A percentile compares a stretch with the other conserved stretches of the same genome.
These are phyloP conservation scores for Blattamonas nauphoetae DNA, from an alignment of 78 protist species.

Conservation along the genomic window DNA sequence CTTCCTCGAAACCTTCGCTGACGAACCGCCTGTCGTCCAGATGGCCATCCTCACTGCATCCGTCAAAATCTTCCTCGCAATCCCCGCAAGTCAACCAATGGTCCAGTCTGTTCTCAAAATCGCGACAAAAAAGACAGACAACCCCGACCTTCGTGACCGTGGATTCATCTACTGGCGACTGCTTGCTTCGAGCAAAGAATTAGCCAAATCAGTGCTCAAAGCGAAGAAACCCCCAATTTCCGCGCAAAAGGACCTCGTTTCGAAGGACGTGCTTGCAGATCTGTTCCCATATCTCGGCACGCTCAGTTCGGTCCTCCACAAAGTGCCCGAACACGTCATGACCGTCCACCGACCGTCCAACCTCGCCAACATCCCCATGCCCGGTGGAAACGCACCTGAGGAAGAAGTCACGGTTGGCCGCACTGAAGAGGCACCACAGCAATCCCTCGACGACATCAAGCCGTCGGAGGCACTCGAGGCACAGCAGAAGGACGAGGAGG, in stretches of 20 bases:
- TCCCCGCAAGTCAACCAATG: conserved; percentile 71
- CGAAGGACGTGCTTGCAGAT: conserved; percentile 64
- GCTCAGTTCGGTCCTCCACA: conserved; percentile 87
- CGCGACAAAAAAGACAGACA: conserved; percentile 85
- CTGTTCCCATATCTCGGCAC: conserved; percentile 70
- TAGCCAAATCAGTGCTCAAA: conserved; percentile 51
- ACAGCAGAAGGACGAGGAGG: too few relatives aligned
- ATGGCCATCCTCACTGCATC: conserved; percentile 88
- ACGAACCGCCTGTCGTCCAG: conserved; percentile 80
- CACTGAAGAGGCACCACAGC: too few relatives aligned
- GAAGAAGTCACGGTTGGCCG: too few relatives aligned
- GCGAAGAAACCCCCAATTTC: background rate
- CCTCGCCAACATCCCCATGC: too few relatives aligned
- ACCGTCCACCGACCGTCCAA: too few relatives aligned
- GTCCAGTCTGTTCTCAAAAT: conserved; percentile 59
- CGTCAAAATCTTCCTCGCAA: conserved; percentile 91
- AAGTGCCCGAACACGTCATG: too few relatives aligned
- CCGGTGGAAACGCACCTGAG: too few relatives aligned
- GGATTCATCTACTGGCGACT: conserved; percentile 97
- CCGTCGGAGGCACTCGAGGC: too few relatives aligned
- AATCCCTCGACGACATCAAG: too few relatives aligned
- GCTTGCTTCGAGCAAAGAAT: conserved; percentile 85
- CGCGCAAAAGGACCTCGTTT: conserved; percentile 32
- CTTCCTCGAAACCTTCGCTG: conserved; percentile 76
- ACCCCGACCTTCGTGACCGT: conserved; percentile 98